A percentile compares a stretch with the other conserved stretches of the same genome.
phyloP scores from a whole-genome alignment of 2,329 filamentous ascomycete species.

The Albifimbria verrucaria region DNA sequence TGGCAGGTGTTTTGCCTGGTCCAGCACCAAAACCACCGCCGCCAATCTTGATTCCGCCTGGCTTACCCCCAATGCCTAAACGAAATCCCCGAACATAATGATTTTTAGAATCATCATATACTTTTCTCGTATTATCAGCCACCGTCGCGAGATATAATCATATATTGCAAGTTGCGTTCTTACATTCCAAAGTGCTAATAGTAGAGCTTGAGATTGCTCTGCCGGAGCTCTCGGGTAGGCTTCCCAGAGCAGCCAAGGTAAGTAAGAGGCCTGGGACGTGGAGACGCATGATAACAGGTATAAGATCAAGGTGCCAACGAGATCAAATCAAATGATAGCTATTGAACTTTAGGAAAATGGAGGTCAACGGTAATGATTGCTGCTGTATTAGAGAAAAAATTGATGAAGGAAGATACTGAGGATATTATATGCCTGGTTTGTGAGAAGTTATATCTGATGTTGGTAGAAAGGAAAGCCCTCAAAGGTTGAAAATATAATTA shows the following conservation, averaged over 20 bases:
- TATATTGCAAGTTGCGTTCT: not conserved
- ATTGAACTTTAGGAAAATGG: not conserved
- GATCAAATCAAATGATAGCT: not conserved
- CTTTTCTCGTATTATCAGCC: not conserved
- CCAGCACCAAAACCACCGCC: not conserved
- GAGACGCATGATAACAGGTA: not conserved
- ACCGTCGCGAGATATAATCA: not conserved
- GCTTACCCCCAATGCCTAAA: not conserved
- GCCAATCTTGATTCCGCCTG: not conserved
- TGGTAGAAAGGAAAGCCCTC: not conserved
- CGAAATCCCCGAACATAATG: not conserved
- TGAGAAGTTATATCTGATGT: not conserved
- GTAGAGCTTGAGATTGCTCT: not conserved
- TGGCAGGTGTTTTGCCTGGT: not conserved
- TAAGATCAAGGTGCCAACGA: not conserved
- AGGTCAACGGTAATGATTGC: not conserved
- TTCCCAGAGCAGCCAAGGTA: not conserved
- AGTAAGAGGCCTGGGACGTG: not conserved
- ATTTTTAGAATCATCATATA: not conserved
- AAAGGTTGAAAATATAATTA: not conserved
- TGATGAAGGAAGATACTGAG: not conserved
- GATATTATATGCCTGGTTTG: not conserved
- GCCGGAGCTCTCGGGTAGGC: not conserved
- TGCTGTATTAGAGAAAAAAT: not conserved
- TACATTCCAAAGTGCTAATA: not conserved